Conservation (phyloP, 164 flowering plant genomes). For the Cinnamomum micranthum region DNA sequence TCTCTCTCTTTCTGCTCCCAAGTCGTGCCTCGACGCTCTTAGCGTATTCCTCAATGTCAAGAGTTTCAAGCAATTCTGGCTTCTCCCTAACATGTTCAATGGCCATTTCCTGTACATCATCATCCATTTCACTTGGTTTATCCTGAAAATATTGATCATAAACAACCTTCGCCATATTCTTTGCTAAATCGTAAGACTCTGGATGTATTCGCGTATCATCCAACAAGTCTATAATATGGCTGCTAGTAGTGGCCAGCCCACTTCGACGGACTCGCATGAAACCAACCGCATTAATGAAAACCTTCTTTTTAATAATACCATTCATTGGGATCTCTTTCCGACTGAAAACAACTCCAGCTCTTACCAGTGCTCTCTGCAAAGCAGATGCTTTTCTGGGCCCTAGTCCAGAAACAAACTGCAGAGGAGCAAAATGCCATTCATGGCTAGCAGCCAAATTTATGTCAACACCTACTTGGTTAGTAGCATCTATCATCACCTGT, state of each 20-base stretch:
- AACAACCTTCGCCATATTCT: conserved; percentile 77
- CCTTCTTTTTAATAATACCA: conserved; percentile 69
- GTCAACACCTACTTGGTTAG: conserved; percentile 94
- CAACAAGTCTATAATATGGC: conserved; percentile 72
- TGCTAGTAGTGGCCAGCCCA: conserved; percentile 77
- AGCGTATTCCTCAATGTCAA: conserved; percentile 50
- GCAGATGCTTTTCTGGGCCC: conserved; percentile 96
- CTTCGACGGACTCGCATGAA: conserved; percentile 85
- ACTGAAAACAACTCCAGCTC: conserved; percentile 65
- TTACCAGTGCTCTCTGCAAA: conserved; percentile 72
- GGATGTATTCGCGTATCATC: conserved; percentile 99
- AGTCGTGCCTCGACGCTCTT: conserved; percentile 19
- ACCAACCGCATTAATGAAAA: conserved; percentile 85
- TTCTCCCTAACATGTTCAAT: conserved; percentile 81
- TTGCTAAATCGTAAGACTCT: conserved; percentile 87
- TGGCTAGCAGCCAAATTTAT: conserved; percentile 83
- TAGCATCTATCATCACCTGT: conserved; percentile 90
- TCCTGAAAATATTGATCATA: conserved; percentile 47
- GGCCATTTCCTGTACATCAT: conserved; percentile 81
- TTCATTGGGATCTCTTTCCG: conserved; percentile 70
- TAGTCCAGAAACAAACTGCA: conserved; percentile 88
- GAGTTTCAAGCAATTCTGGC: conserved; percentile 47
- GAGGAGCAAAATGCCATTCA: conserved; percentile 93
- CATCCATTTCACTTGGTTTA: conserved; percentile 64
- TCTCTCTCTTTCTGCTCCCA: conserved; percentile 49